Evolutionary conservation across 2,329 filamentous ascomycete genomes (phyloP).

Genomic region (Fusarium musae): DNA sequence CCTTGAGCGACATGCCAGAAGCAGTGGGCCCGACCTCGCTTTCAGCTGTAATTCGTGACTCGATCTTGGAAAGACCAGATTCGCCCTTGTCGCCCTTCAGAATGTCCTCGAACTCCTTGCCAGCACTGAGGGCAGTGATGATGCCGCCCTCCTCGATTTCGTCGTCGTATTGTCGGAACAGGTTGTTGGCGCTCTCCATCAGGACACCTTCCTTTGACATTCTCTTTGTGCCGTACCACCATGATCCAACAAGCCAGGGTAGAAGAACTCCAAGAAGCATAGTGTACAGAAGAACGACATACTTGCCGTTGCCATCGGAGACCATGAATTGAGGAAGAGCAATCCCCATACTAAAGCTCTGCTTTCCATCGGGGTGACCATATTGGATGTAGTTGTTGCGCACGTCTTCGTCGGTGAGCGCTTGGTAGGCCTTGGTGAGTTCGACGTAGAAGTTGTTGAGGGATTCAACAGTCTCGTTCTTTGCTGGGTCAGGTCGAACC

Average conservation of each 20-base stretch:
- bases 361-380: constrained; percentile 97
- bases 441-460: constrained; percentile 93
- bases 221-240: constrained; percentile 98
- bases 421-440: constrained; percentile 97
- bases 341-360: constrained; percentile 97
- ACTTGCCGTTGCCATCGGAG: constrained; percentile 94
- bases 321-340: constrained; percentile 93
- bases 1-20: constrained; percentile 74
- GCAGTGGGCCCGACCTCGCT: constrained; percentile 63
- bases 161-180: constrained; percentile 94
- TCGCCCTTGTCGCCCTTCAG: constrained; percentile 84
- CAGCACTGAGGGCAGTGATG: constrained; percentile 82
- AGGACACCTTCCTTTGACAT: constrained; percentile 94
- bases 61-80: constrained; percentile 82
- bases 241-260: constrained; percentile 92
- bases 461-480: constrained; percentile 87
- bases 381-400: constrained; percentile 97
- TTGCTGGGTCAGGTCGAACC: constrained; percentile 80
- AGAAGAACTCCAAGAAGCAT: constrained; percentile 87
- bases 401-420: constrained; percentile 95
- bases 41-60: constrained; percentile 79
- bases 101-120: constrained; percentile 83
- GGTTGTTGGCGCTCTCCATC: constrained; percentile 91
- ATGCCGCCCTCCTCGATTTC: constrained; percentile 83
- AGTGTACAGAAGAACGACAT: constrained; percentile 90